Conservation (phyloP, 2,329 filamentous ascomycete genomes). For the Penicillium corylophilum region DNA sequence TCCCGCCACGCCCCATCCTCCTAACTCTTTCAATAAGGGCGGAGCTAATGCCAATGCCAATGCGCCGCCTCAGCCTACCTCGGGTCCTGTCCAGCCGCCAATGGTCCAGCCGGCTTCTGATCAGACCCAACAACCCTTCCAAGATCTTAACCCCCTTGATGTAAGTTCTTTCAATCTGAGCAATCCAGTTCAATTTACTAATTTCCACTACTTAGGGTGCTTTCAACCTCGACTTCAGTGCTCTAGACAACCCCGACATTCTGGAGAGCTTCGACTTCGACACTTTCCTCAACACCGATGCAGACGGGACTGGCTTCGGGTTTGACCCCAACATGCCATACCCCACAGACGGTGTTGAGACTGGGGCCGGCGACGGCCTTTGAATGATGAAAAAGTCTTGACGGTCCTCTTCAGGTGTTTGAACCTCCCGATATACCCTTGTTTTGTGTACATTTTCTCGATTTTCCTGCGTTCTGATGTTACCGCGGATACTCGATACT, state of each 20-base stretch:
- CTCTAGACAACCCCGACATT: constrained; percentile 48
- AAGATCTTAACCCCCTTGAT: constrained; percentile 38
- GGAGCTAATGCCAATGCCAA: constrained; percentile 36
- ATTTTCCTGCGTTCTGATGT: constrained; percentile 25
- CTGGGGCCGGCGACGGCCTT: constrained; percentile 39
- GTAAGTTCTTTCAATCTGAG: constrained; percentile 28
- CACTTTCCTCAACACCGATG: constrained; percentile 62
- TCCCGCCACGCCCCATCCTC: constrained; percentile 49
- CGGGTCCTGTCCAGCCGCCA: constrained; percentile 36
- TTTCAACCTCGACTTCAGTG: constrained; percentile 46
- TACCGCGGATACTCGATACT: constrained; percentile 16
- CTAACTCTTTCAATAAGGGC: constrained; percentile 45
- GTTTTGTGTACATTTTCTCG: constrained; percentile 38
- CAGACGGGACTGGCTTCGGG: constrained; percentile 41
- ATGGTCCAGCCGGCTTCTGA: constrained; percentile 38
- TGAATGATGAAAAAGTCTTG: constrained; percentile 36
- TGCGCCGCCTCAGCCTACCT: constrained; percentile 35
- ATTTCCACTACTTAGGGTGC: constrained; percentile 20
- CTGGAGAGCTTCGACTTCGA: constrained; percentile 64
- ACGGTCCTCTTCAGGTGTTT: constrained; percentile 35
- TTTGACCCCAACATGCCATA: constrained; percentile 44
- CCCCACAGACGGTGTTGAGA: constrained; percentile 44
- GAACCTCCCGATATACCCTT: constrained; percentile 39
- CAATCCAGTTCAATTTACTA: constrained; percentile 12
- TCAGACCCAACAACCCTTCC: constrained; percentile 33